Percentiles rank a stretch among this genome's conserved stretches.
These are phyloP conservation scores for Pterocarpus macrocarpus DNA, from an alignment of 306 rosid genomes.

Conservation along the genomic window DNA sequence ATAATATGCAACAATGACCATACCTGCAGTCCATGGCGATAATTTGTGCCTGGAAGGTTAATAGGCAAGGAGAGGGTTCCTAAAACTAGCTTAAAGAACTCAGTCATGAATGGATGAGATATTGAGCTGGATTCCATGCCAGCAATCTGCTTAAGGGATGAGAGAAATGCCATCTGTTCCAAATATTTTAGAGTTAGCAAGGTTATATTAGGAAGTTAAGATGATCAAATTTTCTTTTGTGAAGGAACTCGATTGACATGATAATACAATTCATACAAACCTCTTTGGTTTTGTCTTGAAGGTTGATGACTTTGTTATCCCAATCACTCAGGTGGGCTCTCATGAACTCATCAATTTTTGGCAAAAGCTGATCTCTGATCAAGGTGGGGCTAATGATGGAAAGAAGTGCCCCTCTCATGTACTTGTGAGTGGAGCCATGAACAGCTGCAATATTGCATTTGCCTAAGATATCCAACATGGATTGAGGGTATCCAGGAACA, in stretches of 20 bases:
- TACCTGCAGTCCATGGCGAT: conserved; percentile 82
- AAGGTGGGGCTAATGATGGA: conserved; percentile 81
- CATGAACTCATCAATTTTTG: conserved; percentile 88
- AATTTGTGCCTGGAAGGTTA: conserved; percentile 91
- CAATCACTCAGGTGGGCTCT: conserved; percentile 74
- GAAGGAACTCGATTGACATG: background rate
- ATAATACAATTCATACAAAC: conserved; percentile 41
- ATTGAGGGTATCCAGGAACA: conserved; percentile 97
- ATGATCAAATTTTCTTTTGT: background rate
- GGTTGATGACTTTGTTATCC: conserved; percentile 76
- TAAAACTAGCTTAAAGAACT: conserved; percentile 90
- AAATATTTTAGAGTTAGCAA: background rate
- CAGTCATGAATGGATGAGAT: conserved; percentile 68
- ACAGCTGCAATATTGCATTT: conserved; percentile 97
- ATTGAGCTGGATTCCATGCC: conserved; percentile 81
- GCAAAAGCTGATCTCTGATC: conserved; percentile 76
- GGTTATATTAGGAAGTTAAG: background rate
- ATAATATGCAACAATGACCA: background rate
- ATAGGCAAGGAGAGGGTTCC: conserved; percentile 95
- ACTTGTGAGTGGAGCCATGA: conserved; percentile 95
- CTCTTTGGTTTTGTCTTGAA: conserved; percentile 94
- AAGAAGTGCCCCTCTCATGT: conserved; percentile 92
- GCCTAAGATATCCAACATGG: conserved; percentile 95
- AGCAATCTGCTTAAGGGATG: conserved; percentile 91
- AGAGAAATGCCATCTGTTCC: conserved; percentile 94